Evolutionary conservation across 257 asterid species (phyloP), one percentile per base, ranked within the genome.

Genomic region (Mitragyna speciosa): DNA sequence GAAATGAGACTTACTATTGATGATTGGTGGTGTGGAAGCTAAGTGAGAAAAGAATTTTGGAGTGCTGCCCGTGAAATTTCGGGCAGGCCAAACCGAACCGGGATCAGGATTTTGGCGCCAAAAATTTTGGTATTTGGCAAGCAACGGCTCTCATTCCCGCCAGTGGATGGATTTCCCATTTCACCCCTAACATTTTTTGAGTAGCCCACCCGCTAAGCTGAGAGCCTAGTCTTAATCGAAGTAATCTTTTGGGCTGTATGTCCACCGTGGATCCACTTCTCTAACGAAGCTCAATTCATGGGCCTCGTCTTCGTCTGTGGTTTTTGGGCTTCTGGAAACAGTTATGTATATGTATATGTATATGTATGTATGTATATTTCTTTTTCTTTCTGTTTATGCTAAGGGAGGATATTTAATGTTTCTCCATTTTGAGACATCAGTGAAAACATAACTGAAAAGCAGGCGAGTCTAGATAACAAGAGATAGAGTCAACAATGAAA

Each of bases 111-210:
- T 88, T 88, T 92, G 92, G 91, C 96, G 94, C 96, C 89, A 87
- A 54, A 87, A 54, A 66, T 48, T 69, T 85, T 64, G 84, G 88
- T 66, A 74, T 82, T 81, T 43, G 14, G 85, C n/a, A 70, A 76
- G 76, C 94, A 91, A 92, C 97, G 96, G 92, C 92, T 87, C 91
- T 88, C 74, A 3, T 85, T 90, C 93, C 93, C 95, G 93, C 95
- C 87, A 58, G 26, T 7, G 17, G 15, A 15, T 24, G 17, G 33
- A 4, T 5, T 82, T 81, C 75, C 82, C 79, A 12, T 19, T 70
- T 80, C 26, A 19, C 51, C 77, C 80, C 33, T 56, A 30, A 19
- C 0, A 14, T 16, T 68, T 59, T 36, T 67, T 36, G 41, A 31
- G 24, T 49, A 24, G 49, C 24, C 63, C 63, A 41, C 36, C 20